Evolutionary conservation across 768 basidiomycete genomes (phyloP), one percentile per base, ranked within the genome.

Genomic region (Russula brevipes): DNA sequence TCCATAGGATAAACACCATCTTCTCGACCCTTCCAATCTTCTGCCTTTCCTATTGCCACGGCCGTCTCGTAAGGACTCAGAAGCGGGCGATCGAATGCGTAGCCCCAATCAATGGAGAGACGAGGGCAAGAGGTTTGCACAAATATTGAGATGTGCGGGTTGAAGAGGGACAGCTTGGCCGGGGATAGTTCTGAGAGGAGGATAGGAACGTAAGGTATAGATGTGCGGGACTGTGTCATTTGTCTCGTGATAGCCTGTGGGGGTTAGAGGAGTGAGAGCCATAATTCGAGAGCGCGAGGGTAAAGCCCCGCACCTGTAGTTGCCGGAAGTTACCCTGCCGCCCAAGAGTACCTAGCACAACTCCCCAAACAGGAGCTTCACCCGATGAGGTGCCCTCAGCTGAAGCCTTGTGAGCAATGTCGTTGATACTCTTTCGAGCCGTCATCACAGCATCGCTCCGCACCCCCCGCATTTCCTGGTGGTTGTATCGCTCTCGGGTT

Each of bases 31-130:
- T 81, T 82, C 94, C 93, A 94, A 33, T 88, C 85, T 5, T 71
- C 72, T 6, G 80, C 75, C 55, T 80, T 79, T 0, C 90, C 91
- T 1, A 97, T 79, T 11, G 87, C 94, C 1, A 98, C 90, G 5
- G 87, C 85, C 0, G 91, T 88, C 74, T 98, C 97, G 72, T 98
- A 99, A 1, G 96, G 94, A 69, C 87, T 94, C 41, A 99, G 76
- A 54, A 98, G 77, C 2, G 97, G 97, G 24, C 82, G 79, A 58
- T 87, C 80, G 76, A 99, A 99, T 1, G 96, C 97, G 71, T 95
- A 95, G 4, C 97, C 97, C 97, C 97, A 99, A 72, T 99, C 97
- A 61, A 98, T 98, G 17, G 92, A 94, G 57, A 99, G 77, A 31
- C 97, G 85, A 3, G 97, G 97, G 73, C 97, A 98, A 0, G 94